These are phyloP conservation scores for Aspergillus costaricaensis DNA, from an alignment of 2,329 filamentous ascomycete genomes.

Conservation along the genomic window DNA sequence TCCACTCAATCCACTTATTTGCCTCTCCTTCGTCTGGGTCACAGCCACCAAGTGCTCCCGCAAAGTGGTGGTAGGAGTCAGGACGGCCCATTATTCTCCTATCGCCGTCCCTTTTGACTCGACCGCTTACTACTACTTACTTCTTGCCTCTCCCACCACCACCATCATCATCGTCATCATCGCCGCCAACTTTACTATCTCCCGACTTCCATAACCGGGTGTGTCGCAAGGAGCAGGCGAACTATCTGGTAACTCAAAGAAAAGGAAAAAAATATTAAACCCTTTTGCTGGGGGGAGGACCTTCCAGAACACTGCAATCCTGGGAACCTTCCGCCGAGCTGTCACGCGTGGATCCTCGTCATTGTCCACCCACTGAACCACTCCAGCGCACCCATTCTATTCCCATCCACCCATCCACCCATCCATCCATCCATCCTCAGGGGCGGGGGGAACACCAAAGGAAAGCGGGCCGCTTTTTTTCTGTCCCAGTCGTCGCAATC, in stretches of 20 bases:
- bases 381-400: constrained; percentile 3
- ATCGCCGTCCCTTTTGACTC: background rate
- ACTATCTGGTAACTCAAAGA: background rate
- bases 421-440: constrained; percentile 11
- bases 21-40: background rate
- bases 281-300: background rate
- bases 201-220: too few relatives aligned
- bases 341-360: constrained; percentile 14
- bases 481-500: constrained; percentile 18
- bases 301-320: constrained; percentile 1
- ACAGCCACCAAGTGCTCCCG: constrained; percentile 1
- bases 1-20: background rate
- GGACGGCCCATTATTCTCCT: background rate
- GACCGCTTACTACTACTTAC: background rate
- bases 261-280: background rate
- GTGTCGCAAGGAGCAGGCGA: background rate
- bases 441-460: constrained; percentile 19
- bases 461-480: constrained; percentile 13
- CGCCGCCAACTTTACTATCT: background rate
- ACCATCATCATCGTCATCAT: background rate
- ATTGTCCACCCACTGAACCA: constrained; percentile 6
- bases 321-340: constrained; percentile 9
- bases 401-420: background rate
- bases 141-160: background rate
- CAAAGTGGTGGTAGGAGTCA: background rate